Conservation (phyloP, 129 eudicot species). For the Kitagawia praeruptora region DNA sequence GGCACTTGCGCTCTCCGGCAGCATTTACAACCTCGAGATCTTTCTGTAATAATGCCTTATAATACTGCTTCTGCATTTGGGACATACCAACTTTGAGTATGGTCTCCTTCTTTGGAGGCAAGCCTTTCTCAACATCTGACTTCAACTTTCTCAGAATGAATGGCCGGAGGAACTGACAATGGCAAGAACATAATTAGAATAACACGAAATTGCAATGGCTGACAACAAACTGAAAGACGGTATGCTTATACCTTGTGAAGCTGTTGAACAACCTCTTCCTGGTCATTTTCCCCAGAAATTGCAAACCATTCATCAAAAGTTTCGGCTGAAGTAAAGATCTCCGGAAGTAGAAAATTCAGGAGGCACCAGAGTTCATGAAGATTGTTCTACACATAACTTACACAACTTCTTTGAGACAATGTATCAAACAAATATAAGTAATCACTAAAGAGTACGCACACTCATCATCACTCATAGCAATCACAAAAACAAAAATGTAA, state of each 20-base stretch:
- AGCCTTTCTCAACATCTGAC: constrained; percentile 99
- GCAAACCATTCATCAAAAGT: constrained; percentile 98
- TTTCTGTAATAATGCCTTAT: constrained; percentile 80
- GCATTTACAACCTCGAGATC: constrained; percentile 99
- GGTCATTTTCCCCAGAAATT: constrained; percentile 94
- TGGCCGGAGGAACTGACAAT: constrained; percentile 70
- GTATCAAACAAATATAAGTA: too few species aligned
- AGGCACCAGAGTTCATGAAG: constrained; percentile 99
- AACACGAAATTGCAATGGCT: neutral
- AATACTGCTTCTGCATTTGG: constrained; percentile 97
- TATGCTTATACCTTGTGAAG: constrained; percentile 77
- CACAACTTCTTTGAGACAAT: too few species aligned
- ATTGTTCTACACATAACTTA: constrained; percentile 76
- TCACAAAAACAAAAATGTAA: too few species aligned
- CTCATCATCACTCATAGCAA: too few species aligned
- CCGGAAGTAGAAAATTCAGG: constrained; percentile 92
- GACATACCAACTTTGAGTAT: constrained; percentile 98
- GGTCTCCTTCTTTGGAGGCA: constrained; percentile 99
- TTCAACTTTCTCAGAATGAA: constrained; percentile 88
- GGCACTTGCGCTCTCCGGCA: constrained; percentile 96
- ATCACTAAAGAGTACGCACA: too few species aligned
- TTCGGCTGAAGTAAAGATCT: constrained; percentile 95
- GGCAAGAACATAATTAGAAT: neutral
- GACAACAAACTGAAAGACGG: neutral
- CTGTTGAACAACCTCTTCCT: constrained; percentile 96